Evolutionary conservation across 2,329 filamentous ascomycete species (phyloP).

Genomic region (Aspergillus clavatus): DNA sequence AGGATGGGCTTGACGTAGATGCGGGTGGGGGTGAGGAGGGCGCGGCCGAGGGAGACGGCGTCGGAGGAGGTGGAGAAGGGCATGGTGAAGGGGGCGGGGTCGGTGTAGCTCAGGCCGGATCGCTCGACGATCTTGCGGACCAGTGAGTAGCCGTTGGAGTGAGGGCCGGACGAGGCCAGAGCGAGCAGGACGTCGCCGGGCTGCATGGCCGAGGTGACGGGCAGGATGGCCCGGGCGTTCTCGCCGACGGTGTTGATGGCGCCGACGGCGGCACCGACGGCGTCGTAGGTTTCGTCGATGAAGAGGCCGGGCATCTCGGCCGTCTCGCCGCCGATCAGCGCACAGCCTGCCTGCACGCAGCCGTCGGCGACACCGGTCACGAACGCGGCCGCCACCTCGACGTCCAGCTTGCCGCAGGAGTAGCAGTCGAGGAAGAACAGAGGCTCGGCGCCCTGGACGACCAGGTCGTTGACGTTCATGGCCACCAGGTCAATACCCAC

Average conservation of each 20-base stretch:
- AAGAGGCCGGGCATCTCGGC: slow-evolving; percentile 99
- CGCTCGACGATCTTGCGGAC: slow-evolving; percentile 80
- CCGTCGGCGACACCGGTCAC: slow-evolving; percentile 85
- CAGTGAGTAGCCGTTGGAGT: slow-evolving; percentile 98
- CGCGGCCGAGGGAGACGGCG: slow-evolving; percentile 57
- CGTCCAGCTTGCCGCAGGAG: slow-evolving; percentile 81
- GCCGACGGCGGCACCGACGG: slow-evolving; percentile 83
- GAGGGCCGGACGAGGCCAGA: slow-evolving; percentile 76
- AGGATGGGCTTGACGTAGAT: slow-evolving; percentile 89
- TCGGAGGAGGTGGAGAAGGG: slow-evolving; percentile 67
- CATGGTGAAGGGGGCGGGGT: slow-evolving; percentile 70
- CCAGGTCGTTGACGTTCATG: slow-evolving; percentile 98
- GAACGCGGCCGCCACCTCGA: slow-evolving; percentile 74
- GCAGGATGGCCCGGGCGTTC: slow-evolving; percentile 62
- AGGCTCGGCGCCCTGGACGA: slow-evolving; percentile 91
- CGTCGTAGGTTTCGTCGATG: slow-evolving; percentile 82
- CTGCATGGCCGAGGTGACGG: slow-evolving; percentile 68
- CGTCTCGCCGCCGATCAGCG: slow-evolving; percentile 93
- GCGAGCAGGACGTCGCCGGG: slow-evolving; percentile 82
- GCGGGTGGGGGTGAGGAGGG: slow-evolving; percentile 79
- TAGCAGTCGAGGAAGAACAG: slow-evolving; percentile 98
- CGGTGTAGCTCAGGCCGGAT: slow-evolving; percentile 65
- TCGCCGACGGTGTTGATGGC: slow-evolving; percentile 58
- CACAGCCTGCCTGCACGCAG: slow-evolving; percentile 78
- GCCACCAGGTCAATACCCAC: slow-evolving; percentile 96